Base-by-base conservation (phyloP, 163 green algal genomes). In the Chlamydomonas reinhardtii region DNA sequence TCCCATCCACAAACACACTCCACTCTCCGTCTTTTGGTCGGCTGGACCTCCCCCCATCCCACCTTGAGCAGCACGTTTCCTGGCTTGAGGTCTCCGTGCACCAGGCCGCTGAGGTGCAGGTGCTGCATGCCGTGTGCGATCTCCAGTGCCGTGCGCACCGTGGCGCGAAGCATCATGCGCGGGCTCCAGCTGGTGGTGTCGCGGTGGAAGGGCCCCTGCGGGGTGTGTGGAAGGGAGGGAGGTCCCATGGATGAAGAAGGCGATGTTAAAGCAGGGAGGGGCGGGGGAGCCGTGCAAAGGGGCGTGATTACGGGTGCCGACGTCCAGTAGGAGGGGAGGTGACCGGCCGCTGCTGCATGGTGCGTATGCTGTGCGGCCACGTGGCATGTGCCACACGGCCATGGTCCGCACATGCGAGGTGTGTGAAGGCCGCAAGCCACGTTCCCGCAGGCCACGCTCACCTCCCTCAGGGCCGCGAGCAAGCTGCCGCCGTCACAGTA, bases 401-500 rank as follows among this genome's bases (percentile, higher is more conserved):
- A n/a, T n/a, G n/a, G n/a, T n/a, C n/a, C n/a, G n/a, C n/a, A n/a
- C n/a, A n/a, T n/a, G n/a, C n/a, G n/a, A n/a, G n/a, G n/a, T n/a
- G n/a, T n/a, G n/a, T n/a, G n/a, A n/a, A n/a, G n/a, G n/a, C n/a
- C n/a, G n/a, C n/a, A n/a, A n/a, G n/a, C n/a, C n/a, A n/a, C n/a
- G n/a, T n/a, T n/a, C n/a, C n/a, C n/a, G n/a, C n/a, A n/a, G n/a
- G n/a, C n/a, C n/a, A n/a, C n/a, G 4, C 76, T 43, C n/a, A 84
- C 77, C 77, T 84, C 77, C 11, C 70, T 84, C 19, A 95, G 73
- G 24, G 93, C 93, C 52, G 89, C 80, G 27, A 87, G 61, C 70
- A 95, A 52, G 29, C 75, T 87, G 15, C 92, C 91, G 43, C 93
- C 76, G 71, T 95, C 93, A 75, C 93, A 95, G 85, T 90, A 93